These are phyloP conservation scores for Candida sojae DNA, from an alignment of 1,139 yeast species.

Conservation along the genomic window DNA sequence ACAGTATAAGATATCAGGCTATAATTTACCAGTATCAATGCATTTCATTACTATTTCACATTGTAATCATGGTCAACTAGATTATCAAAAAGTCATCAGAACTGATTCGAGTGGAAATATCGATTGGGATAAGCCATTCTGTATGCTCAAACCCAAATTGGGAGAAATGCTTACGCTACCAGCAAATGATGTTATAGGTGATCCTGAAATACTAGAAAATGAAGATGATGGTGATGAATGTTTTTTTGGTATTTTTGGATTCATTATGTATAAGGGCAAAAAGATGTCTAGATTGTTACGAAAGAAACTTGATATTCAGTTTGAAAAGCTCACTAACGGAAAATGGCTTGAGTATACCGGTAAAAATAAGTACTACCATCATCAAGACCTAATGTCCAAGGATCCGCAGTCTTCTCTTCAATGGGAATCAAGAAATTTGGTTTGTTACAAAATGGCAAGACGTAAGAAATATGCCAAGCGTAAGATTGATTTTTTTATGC, in stretches of 20 bases:
- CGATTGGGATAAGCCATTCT: conserved; percentile 56
- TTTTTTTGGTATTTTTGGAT: conserved; percentile 9
- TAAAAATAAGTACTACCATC: conserved; percentile 18
- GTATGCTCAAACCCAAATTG: conserved; percentile 38
- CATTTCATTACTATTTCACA: conserved; percentile 53
- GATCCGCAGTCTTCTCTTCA: conserved; percentile 26
- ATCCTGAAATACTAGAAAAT: conserved; percentile 6
- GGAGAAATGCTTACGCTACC: conserved; percentile 16
- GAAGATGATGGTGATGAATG: conserved; percentile 4
- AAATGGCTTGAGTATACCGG: conserved; percentile 29
- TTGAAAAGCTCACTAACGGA: conserved; percentile 25
- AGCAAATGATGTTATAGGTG: conserved; percentile 14
- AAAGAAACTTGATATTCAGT: conserved; percentile 21
- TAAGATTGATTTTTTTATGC: conserved; percentile 51
- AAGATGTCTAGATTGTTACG: conserved; percentile 13
- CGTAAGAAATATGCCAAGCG: conserved; percentile 58
- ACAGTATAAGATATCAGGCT: conserved; percentile 45
- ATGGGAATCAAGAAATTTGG: conserved; percentile 36
- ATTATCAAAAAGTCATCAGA: conserved; percentile 42
- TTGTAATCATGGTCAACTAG: conserved; percentile 56
- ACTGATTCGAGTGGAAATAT: conserved; percentile 41
- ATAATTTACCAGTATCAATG: conserved; percentile 36
- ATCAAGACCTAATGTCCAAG: conserved; percentile 21
- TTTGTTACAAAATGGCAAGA: conserved; percentile 65
- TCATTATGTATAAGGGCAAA: conserved; percentile 7